These are phyloP conservation scores for Urtica urens DNA, from an alignment of 306 rosid genomes.

Conservation along the genomic window DNA sequence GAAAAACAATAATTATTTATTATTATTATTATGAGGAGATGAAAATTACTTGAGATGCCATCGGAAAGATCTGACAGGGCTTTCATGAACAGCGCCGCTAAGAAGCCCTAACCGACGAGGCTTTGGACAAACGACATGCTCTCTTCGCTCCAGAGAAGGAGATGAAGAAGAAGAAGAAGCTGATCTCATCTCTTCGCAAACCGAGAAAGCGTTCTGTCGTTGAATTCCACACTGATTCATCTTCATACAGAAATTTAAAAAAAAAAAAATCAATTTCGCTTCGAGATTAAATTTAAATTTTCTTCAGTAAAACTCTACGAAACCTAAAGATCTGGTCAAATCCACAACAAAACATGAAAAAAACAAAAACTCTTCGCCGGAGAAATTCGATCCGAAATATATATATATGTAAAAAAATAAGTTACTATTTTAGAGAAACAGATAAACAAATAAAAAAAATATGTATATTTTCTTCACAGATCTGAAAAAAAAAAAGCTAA, in stretches of 20 bases:
- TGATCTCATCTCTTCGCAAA: conserved; percentile 43
- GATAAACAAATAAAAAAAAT: neutral
- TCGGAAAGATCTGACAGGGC: conserved; percentile 34
- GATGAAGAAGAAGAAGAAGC: too few species aligned
- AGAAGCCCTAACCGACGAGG: conserved; percentile 70
- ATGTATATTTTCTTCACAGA: neutral
- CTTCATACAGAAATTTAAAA: neutral
- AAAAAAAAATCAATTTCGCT: conserved; percentile 5
- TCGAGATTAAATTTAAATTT: neutral
- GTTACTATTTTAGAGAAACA: too few species aligned
- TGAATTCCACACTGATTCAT: conserved; percentile 63
- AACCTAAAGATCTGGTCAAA: conserved; percentile 36
- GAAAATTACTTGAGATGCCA: conserved; percentile 53
- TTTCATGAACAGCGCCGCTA: conserved; percentile 39
- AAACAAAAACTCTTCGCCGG: conserved; percentile 9
- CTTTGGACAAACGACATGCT: conserved; percentile 64
- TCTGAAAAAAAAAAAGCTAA: neutral
- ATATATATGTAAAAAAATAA: neutral
- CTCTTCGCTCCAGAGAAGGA: conserved; percentile 25
- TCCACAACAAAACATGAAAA: neutral
- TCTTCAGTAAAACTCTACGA: conserved; percentile 16
- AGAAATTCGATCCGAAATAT: neutral
- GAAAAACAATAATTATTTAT: too few species aligned
- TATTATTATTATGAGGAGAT: too few species aligned
- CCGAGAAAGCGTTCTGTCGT: conserved; percentile 51